A percentile compares a stretch with the other conserved stretches of the same genome.
Evolutionary conservation across 2,329 filamentous ascomycete species (phyloP).

Genomic region (Fusarium circinatum): DNA sequence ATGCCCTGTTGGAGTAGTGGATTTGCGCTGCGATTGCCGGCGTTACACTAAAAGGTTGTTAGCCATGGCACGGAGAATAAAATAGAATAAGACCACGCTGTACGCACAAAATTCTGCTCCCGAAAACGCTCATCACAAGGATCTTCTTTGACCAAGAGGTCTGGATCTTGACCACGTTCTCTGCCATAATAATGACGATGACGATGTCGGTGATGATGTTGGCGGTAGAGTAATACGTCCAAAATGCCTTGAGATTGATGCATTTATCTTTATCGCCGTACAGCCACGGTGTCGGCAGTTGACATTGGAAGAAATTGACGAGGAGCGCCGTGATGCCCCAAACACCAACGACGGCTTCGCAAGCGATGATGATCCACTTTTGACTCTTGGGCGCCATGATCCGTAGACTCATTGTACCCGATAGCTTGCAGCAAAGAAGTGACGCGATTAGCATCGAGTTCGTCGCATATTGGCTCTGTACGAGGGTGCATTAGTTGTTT

Average conservation of each 20-base stretch:
- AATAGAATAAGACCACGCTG: not conserved
- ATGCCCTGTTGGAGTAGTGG: constrained; percentile 39
- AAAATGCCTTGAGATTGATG: constrained; percentile 36
- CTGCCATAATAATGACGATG: constrained; percentile 42
- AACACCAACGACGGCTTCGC: constrained; percentile 29
- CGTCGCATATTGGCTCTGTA: constrained; percentile 42
- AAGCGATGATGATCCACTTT: constrained; percentile 29
- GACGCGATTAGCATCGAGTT: constrained; percentile 42
- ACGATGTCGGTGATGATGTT: constrained; percentile 47
- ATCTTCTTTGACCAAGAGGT: constrained; percentile 43
- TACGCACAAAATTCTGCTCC: constrained; percentile 46
- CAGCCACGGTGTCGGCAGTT: constrained; percentile 42
- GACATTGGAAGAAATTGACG: constrained; percentile 44
- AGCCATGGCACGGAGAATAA: not conserved
- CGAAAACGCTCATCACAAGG: constrained; percentile 46
- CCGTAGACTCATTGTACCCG: constrained; percentile 40
- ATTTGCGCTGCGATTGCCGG: constrained; percentile 45
- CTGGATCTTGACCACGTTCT: constrained; percentile 45
- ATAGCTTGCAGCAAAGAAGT: constrained; percentile 42
- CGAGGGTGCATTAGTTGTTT: constrained; percentile 11
- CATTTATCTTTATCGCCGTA: constrained; percentile 38
- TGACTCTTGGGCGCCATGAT: constrained; percentile 41
- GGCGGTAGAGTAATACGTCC: constrained; percentile 43
- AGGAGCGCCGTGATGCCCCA: constrained; percentile 42
- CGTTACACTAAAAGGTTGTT: constrained; percentile 33